These are phyloP conservation scores for Didymella glomerata DNA, from an alignment of 2,329 filamentous ascomycete genomes.

Conservation along the genomic window DNA sequence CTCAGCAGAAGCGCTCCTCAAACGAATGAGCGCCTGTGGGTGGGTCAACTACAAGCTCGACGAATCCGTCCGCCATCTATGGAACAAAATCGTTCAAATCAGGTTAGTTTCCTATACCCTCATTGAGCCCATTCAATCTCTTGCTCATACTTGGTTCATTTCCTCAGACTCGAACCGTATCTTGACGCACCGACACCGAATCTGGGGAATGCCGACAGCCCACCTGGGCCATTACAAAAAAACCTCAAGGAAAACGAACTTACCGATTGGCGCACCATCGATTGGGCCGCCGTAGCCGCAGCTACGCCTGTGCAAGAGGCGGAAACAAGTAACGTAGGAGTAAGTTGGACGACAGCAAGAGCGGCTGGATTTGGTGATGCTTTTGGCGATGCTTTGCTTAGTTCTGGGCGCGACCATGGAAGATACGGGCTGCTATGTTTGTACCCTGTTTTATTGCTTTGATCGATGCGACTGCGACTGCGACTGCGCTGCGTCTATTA, in stretches of 20 bases:
- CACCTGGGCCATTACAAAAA: conserved; percentile 42
- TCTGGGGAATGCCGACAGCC: conserved; percentile 29
- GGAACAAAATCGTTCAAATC: conserved; percentile 43
- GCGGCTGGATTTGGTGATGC: conserved; percentile 13
- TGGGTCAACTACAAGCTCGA: conserved; percentile 52
- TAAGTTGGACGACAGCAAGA: conserved; percentile 16
- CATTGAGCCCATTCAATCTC: conserved; percentile 35
- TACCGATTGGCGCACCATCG: conserved; percentile 43
- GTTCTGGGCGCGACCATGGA: neutral
- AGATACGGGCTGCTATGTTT: conserved; percentile 13
- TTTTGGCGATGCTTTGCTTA: conserved; percentile 10
- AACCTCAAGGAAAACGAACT: conserved; percentile 41
- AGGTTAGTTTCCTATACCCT: conserved; percentile 47
- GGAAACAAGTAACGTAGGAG: conserved; percentile 4
- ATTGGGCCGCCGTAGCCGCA: conserved; percentile 35
- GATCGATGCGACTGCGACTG: conserved; percentile 4
- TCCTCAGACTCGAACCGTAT: conserved; percentile 41
- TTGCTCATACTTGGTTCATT: conserved; percentile 45
- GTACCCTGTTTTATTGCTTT: conserved; percentile 20
- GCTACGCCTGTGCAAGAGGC: conserved; percentile 7
- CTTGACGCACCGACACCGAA: conserved; percentile 28
- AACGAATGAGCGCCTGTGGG: conserved; percentile 45
- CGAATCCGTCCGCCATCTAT: conserved; percentile 41
- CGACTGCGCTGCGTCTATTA: neutral
- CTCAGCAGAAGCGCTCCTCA: conserved; percentile 37